Base-by-base conservation (phyloP, 768 basidiomycete species). In the Hericium coralloides region DNA sequence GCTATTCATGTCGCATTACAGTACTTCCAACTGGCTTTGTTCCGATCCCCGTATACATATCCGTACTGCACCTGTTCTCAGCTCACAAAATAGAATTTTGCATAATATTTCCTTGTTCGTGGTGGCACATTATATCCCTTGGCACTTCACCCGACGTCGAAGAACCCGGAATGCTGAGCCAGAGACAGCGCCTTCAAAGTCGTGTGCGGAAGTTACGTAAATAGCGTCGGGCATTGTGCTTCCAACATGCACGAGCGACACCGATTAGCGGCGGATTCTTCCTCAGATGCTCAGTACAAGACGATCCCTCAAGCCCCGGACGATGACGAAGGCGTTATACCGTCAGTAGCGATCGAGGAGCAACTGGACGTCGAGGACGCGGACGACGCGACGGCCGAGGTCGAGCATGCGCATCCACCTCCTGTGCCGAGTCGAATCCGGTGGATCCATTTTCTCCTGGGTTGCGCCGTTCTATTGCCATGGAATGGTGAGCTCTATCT, bases 401-500 rank as follows among this genome's bases (percentile, higher is more conserved):
- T n/a, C 43, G 25, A 39, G 8, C 41, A 12, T 23, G n/a, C 39
- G 1, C 36, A 39, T 20, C 50, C 43, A 4, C 62, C 60, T 17
- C 71, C 64, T 55, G 70, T 74, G 9, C 76, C 82, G 58, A 45
- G 70, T 45, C 74, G 72, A 49, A 76, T 85, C 63, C 69, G 72
- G 52, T 85, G 84, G 82, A 79, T 85, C 43, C 79, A 84, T 62
- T 88, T 90, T 61, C 68, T 87, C 22, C 69, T 94, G 17, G 92
- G 93, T 2, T 85, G 85, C 56, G 87, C 89, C 18, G 79, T 87
- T 3, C 76, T 97, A 7, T 70, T 97, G 17, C 85, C 90, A 26
- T 97, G 93, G 93, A 95, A 94, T 66, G 92, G 93, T 92, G 68
- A 66, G 79, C 45, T 22, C 5, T 10, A 17, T 64, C 10, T 18